Base-by-base conservation (phyloP, 805 yeast species). In the Pichia insulana region DNA sequence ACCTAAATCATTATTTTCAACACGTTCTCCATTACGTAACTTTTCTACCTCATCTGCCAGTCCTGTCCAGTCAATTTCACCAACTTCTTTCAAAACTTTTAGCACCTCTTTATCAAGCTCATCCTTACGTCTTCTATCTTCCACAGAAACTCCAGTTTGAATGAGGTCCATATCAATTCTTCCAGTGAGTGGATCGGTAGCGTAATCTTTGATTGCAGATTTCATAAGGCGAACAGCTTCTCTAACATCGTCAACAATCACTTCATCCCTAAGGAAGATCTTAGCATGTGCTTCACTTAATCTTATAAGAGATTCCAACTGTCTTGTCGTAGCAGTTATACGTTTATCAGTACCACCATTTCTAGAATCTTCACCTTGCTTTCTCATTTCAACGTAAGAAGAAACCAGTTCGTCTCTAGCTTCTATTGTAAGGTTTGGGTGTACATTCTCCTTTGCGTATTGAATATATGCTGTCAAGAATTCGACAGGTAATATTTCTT, bases 261-360 rank as follows among this genome's bases (percentile, higher is more conserved):
- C 99, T 0, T 53, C 58, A 1, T 70, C 64, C 1, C 90, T 74
- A 26, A 92, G 69, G 53, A 96, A 78, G 95, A 92, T 85, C 64
- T 88, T 89, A 2, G 99, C 98, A 60, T 92, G 97, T 0, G 97
- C 98, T 64, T 92, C 98, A 0, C 95, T 64, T 40, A 92, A 70
- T 57, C 98, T 78, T 51, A 90, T 89, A 95, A 92, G 86, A 40
- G 94, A 81, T 64, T 92, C 98, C 44, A 92, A 70, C 62, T 92
- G 98, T 65, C 99, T 77, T 2, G 99, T 90, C 0, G 99, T 92
- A 4, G 99, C 99, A 0, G 99, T 92, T 51, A 92, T 84, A 53
- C 99, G 71, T 62, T 82, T 84, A 49, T 92, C 97, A 11, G 87
- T 70, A 1, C 88, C 68, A 34, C 45, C 43, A 10, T 42, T 41